Conservation (phyloP, 1,139 yeast species). For the Eremothecium coryli region DNA sequence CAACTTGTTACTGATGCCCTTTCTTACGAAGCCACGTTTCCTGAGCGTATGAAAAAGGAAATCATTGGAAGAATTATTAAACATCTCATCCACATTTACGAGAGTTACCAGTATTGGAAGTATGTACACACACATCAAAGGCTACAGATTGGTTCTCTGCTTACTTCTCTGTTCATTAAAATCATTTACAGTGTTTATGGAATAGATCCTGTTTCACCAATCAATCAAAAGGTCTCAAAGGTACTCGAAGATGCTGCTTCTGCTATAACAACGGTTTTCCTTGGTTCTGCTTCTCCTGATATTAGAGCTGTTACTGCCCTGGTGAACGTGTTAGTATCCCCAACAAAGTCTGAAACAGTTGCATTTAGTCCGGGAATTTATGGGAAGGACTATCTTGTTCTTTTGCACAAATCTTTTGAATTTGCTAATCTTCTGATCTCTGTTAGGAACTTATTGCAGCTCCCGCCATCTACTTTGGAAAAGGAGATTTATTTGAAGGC, state of each 20-base stretch:
- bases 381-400: slow-evolving; percentile 17
- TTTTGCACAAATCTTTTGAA: slow-evolving; percentile 32
- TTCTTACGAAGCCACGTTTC: slow-evolving; percentile 33
- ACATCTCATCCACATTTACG: slow-evolving; percentile 60
- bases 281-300: slow-evolving; percentile 43
- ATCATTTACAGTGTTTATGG: slow-evolving; percentile 51
- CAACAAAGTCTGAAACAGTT: slow-evolving; percentile 27
- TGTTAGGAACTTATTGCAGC: slow-evolving; percentile 43
- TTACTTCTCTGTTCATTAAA: slow-evolving; percentile 48
- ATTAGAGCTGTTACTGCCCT: slow-evolving; percentile 42
- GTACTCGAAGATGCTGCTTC: slow-evolving; percentile 45
- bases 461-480: slow-evolving; percentile 59
- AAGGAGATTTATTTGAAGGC: slow-evolving; percentile 46
- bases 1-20: slow-evolving; percentile 49
- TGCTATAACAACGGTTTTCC: slow-evolving; percentile 46
- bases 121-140: slow-evolving; percentile 50
- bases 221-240: slow-evolving; percentile 38
- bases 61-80: slow-evolving; percentile 48
- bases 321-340: slow-evolving; percentile 38
- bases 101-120: slow-evolving; percentile 64
- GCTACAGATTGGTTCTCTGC: slow-evolving; percentile 50
- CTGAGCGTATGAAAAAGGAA: slow-evolving; percentile 42
- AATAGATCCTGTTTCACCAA: slow-evolving; percentile 38
- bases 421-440: slow-evolving; percentile 41
- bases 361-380: slow-evolving; percentile 12